Conservation (phyloP, 768 basidiomycete species). For the Asterophora parasitica region DNA sequence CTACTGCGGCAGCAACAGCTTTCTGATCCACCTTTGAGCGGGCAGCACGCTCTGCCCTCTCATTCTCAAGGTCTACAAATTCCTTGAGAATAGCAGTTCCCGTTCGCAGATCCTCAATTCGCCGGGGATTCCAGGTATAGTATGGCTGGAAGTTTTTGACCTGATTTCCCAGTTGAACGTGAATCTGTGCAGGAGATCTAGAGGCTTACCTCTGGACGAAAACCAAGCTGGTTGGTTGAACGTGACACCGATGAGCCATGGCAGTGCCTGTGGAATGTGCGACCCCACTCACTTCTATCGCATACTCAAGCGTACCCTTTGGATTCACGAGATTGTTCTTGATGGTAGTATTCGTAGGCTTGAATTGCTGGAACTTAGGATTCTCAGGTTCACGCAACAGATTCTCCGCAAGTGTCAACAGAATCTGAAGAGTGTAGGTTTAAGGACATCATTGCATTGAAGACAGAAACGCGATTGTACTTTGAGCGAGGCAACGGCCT, state of each 20-base stretch:
- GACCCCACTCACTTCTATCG: constrained; percentile 55
- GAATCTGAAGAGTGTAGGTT: constrained; percentile 39
- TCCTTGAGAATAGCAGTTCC: constrained; percentile 68
- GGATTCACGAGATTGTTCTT: constrained; percentile 63
- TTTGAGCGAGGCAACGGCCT: constrained; percentile 59
- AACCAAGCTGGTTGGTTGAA: constrained; percentile 59
- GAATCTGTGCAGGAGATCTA: neutral
- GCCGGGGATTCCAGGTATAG: constrained; percentile 56
- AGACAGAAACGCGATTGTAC: constrained; percentile 32
- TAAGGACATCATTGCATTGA: constrained; percentile 13
- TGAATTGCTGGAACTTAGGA: constrained; percentile 68
- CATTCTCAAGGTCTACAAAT: constrained; percentile 45
- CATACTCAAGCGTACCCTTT: constrained; percentile 77
- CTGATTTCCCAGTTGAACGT: constrained; percentile 27
- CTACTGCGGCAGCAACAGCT: constrained; percentile 46
- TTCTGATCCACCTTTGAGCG: constrained; percentile 54
- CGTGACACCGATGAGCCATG: constrained; percentile 10
- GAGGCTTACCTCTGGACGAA: constrained; percentile 53
- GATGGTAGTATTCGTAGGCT: constrained; percentile 67
- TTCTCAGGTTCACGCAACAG: constrained; percentile 70
- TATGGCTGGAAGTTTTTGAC: constrained; percentile 69
- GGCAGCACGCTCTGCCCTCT: constrained; percentile 44
- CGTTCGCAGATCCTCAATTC: constrained; percentile 51
- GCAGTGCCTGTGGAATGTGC: neutral
- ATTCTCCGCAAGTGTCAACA: constrained; percentile 68